Evolutionary conservation across 2,329 filamentous ascomycete species (phyloP).

Genomic region (Periconia sp.): DNA sequence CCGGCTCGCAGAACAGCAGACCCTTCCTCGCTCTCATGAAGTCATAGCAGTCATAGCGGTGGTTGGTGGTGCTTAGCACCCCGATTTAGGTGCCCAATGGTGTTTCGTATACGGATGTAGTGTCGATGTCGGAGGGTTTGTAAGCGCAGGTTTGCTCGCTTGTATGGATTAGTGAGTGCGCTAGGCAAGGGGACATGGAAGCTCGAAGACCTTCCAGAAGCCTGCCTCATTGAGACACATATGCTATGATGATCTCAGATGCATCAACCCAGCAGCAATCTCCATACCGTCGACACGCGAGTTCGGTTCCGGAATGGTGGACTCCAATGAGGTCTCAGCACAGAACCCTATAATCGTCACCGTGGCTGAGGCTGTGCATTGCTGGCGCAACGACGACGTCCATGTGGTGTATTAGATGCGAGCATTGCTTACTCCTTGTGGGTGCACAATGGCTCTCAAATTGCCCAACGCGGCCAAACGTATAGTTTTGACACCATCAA

Average conservation of each 20-base stretch:
- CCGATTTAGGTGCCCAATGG: conserved; percentile 27
- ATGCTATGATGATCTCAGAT: conserved; percentile 22
- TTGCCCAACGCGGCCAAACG: conserved; percentile 6
- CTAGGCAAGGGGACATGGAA: conserved; percentile 15
- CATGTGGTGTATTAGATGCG: too few species aligned
- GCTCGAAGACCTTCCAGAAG: conserved; percentile 25
- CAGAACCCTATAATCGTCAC: conserved; percentile 15
- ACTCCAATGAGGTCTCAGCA: conserved; percentile 10
- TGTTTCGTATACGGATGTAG: conserved; percentile 7
- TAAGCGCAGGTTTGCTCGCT: conserved; percentile 33
- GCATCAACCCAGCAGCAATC: conserved; percentile 19
- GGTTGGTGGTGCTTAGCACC: conserved; percentile 9
- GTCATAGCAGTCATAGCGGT: conserved; percentile 22
- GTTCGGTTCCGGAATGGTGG: conserved; percentile 11
- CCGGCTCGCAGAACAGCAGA: conserved; percentile 13
- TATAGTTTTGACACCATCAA: too few species aligned
- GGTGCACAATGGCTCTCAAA: conserved; percentile 3
- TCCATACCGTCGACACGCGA: conserved; percentile 10
- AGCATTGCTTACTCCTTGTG: conserved; percentile 18
- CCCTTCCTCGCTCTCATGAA: conserved; percentile 26
- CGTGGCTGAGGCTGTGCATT: conserved; percentile 22
- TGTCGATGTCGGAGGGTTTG: conserved; percentile 31
- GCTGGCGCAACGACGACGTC: too few species aligned
- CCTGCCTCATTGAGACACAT: conserved; percentile 23
- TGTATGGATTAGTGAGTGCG: conserved; percentile 23